Percentiles rank a stretch among this genome's conserved stretches.
Evolutionary conservation across 495 filamentous ascomycete genomes (phyloP).

Genomic region (Neurospora sp.): DNA sequence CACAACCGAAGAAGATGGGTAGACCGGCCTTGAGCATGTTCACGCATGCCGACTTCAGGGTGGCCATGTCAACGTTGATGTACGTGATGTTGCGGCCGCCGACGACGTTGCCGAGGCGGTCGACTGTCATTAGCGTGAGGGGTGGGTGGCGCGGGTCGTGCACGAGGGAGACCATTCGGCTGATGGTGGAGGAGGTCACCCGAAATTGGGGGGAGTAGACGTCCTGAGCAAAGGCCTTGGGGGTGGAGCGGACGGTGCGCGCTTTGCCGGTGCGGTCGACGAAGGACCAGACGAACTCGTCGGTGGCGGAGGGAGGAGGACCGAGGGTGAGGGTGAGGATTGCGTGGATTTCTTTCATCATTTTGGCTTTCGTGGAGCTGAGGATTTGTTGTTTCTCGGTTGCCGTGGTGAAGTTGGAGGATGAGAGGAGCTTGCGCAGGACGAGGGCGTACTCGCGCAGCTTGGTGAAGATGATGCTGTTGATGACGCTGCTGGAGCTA

Average conservation of each 20-base stretch:
- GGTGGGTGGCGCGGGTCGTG: constrained; percentile 75
- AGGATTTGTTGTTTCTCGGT: constrained; percentile 16
- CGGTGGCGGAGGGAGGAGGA: constrained; percentile 54
- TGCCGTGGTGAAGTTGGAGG: constrained; percentile 8
- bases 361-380: constrained; percentile 49
- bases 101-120: constrained; percentile 67
- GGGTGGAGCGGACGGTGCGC: constrained; percentile 48
- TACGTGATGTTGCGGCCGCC: constrained; percentile 63
- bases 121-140: constrained; percentile 58
- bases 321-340: constrained; percentile 72
- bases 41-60: constrained; percentile 62
- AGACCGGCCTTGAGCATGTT: constrained; percentile 63
- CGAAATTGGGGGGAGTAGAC: constrained; percentile 17
- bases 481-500: constrained; percentile 55
- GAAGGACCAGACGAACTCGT: constrained; percentile 68
- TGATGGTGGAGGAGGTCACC: constrained; percentile 40
- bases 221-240: constrained; percentile 48
- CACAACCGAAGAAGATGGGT: constrained; percentile 80
- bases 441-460: constrained; percentile 69
- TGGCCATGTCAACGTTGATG: constrained; percentile 66
- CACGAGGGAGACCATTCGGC: constrained; percentile 63
- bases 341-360: constrained; percentile 66
- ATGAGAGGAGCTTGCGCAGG: constrained; percentile 42
- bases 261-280: constrained; percentile 55
- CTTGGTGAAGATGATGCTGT: constrained; percentile 70